phyloP scores from a whole-genome alignment of 176 grass and related monocot genomes.

The Cymbopogon citratus region DNA sequence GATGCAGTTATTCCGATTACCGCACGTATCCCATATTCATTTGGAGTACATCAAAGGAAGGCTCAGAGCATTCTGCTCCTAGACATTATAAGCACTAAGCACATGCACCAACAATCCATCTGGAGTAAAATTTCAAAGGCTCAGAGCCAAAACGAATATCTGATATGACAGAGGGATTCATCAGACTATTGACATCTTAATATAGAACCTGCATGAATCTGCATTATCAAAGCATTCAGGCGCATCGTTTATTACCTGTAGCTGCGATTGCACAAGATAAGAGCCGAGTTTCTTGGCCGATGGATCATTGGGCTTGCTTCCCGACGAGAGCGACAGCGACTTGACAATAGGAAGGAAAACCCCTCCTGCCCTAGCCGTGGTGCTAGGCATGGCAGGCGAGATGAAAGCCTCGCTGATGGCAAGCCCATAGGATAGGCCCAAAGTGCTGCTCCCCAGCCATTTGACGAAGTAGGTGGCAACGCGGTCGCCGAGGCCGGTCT shows the following conservation, averaged over 20 bases:
- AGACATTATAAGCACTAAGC: neutral
- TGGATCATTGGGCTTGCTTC: constrained; percentile 71
- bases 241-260: constrained; percentile 52
- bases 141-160: neutral
- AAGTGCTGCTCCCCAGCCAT: constrained; percentile 75
- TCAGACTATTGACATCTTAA: neutral
- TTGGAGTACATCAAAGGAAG: too few relatives aligned
- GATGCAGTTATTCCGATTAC: too few relatives aligned
- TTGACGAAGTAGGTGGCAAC: constrained; percentile 94
- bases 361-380: constrained; percentile 90
- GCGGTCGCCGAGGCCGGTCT: constrained; percentile 88
- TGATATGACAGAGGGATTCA: neutral
- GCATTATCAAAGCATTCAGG: neutral
- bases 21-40: too few relatives aligned
- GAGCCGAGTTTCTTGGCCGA: constrained; percentile 75
- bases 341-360: constrained; percentile 90
- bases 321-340: constrained; percentile 71
- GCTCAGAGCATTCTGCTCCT: neutral
- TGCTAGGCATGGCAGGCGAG: constrained; percentile 91
- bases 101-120: neutral
- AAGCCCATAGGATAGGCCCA: constrained; percentile 94
- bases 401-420: constrained; percentile 81
- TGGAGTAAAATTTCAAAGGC: neutral
- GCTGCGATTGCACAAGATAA: constrained; percentile 84
- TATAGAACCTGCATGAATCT: neutral